phyloP scores from a whole-genome alignment of 75 land plant genomes.

The Pseudotsuga menziesii region DNA sequence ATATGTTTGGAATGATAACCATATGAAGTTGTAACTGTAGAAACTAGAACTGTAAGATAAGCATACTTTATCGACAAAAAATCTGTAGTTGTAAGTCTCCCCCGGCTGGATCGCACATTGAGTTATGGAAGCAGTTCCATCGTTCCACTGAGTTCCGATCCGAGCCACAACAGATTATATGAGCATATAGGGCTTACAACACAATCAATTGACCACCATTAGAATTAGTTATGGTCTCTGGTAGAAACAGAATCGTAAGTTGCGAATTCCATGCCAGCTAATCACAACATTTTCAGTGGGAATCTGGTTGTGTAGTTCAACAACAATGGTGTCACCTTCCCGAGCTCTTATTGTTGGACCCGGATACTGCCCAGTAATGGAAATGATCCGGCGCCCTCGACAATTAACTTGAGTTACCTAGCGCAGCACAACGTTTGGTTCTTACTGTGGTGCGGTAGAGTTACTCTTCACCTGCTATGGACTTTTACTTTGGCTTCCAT shows the following conservation, averaged over 20 bases:
- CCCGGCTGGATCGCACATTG: constrained; percentile 78
- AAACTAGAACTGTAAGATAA: too few species aligned
- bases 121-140: constrained; percentile 62
- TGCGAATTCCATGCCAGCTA: constrained; percentile 88
- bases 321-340: constrained; percentile 68
- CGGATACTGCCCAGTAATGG: constrained; percentile 56
- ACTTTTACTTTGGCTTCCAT: too few species aligned
- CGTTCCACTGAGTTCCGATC: constrained; percentile 33
- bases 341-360: constrained; percentile 70
- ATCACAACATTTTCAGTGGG: constrained; percentile 64
- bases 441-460: too few species aligned
- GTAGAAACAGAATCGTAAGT: constrained; percentile 39
- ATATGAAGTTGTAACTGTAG: constrained; percentile 21
- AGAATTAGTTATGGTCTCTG: too few species aligned
- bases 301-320: constrained; percentile 57
- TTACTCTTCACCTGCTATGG: too few species aligned
- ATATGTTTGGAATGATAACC: too few species aligned
- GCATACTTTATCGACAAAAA: constrained; percentile 71
- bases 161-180: too few species aligned
- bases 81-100: constrained; percentile 69
- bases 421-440: too few species aligned
- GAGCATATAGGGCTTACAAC: too few species aligned
- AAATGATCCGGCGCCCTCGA: too few species aligned
- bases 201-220: too few species aligned
- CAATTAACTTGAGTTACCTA: too few species aligned